phyloP scores from a whole-genome alignment of 2,329 filamentous ascomycete genomes.

The Penicillium sp. region DNA sequence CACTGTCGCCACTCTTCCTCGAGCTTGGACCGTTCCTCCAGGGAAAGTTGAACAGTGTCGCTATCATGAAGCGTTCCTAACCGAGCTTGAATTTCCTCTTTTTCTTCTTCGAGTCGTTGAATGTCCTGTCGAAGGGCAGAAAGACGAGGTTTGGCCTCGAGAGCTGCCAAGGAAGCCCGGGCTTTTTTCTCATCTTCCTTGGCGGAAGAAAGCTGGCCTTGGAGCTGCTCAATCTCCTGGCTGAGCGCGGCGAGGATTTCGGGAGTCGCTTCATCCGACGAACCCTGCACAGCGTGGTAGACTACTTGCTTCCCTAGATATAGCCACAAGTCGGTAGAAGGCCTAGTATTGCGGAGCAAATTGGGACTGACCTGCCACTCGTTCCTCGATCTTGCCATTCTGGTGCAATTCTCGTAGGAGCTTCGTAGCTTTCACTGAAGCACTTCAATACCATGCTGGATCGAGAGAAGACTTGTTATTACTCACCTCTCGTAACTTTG shows the following conservation, averaged over 20 bases:
- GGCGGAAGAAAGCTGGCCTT: conserved; percentile 43
- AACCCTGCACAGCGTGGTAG: conserved; percentile 55
- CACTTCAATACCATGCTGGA: neutral
- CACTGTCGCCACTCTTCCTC: conserved; percentile 47
- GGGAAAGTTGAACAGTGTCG: conserved; percentile 42
- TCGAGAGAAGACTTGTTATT: neutral
- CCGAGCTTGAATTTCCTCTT: conserved; percentile 37
- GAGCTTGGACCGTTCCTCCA: conserved; percentile 46
- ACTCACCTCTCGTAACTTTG: conserved; percentile 53
- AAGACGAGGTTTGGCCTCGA: conserved; percentile 49
- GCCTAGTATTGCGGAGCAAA: neutral
- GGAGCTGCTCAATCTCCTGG: conserved; percentile 45
- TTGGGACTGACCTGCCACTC: conserved; percentile 47
- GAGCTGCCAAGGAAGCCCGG: conserved; percentile 45
- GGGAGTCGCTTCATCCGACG: conserved; percentile 46
- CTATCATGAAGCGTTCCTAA: conserved; percentile 42
- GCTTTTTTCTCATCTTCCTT: conserved; percentile 48
- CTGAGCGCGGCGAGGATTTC: conserved; percentile 50
- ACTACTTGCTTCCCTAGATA: conserved; percentile 56
- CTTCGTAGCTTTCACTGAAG: conserved; percentile 53
- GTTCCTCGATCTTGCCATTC: conserved; percentile 55
- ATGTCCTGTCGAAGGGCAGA: conserved; percentile 48
- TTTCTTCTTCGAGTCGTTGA: conserved; percentile 44
- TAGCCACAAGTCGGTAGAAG: neutral
- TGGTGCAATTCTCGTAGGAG: conserved; percentile 60